Evolutionary conservation across 805 yeast genomes (phyloP).

Genomic region (Saccharomycopsis oosterbeekiorum): DNA sequence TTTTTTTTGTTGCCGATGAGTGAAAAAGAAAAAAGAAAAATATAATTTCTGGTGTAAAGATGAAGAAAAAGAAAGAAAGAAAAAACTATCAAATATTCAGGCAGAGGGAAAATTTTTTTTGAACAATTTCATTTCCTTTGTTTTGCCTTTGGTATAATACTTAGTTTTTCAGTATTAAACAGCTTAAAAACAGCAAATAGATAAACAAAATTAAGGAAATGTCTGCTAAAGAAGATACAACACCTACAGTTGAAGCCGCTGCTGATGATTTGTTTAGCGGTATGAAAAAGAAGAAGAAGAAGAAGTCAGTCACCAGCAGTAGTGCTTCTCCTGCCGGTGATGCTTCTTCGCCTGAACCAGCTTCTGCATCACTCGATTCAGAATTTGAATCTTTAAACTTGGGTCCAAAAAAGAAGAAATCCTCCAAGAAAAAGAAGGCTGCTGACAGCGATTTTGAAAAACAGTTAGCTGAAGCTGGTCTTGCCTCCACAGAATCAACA

Average conservation of each 20-base stretch:
- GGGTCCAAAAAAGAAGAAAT: conserved; percentile 32
- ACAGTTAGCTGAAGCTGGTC: conserved; percentile 84
- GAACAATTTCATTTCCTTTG: not conserved
- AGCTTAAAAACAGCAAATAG: not conserved
- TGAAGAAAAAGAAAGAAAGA: conserved; percentile 11
- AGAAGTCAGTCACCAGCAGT: conserved; percentile 28
- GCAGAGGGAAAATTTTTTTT: conserved; percentile 22
- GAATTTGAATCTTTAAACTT: conserved; percentile 10
- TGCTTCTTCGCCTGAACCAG: not conserved
- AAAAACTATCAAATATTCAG: conserved; percentile 16
- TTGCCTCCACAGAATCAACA: conserved; percentile 36
- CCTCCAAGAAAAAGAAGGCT: conserved; percentile 66
- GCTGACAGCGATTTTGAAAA: conserved; percentile 72
- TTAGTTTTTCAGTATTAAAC: not conserved
- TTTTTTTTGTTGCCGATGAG: not conserved
- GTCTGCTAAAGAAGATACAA: conserved; percentile 6
- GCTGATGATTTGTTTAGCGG: conserved; percentile 69
- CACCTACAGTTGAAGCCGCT: conserved; percentile 24
- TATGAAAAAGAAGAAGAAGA: conserved; percentile 79
- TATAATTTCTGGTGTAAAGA: not conserved
- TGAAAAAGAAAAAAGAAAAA: conserved; percentile 5
- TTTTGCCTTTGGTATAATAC: not conserved
- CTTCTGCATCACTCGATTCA: conserved; percentile 25
- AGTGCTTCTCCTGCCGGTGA: conserved; percentile 22
- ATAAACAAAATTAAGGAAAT: not conserved